These are phyloP conservation scores for Mycena sp. DNA, from an alignment of 1,284 basidiomycete species.

Conservation along the genomic window DNA sequence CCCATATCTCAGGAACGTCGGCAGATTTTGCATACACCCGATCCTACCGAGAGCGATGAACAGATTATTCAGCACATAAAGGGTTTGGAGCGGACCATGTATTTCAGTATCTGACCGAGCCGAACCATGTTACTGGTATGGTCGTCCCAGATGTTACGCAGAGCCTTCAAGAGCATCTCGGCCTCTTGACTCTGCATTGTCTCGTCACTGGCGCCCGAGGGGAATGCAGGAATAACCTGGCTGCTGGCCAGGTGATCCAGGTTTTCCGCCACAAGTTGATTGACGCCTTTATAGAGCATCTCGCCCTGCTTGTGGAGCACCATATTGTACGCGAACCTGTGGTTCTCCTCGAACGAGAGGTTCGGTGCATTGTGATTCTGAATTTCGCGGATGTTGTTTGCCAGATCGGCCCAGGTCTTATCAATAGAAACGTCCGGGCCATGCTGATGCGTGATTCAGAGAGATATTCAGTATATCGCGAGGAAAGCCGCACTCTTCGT, in stretches of 20 bases:
- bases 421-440: slow-evolving; percentile 74
- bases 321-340: slow-evolving; percentile 94
- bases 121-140: slow-evolving; percentile 92
- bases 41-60: slow-evolving; percentile 66
- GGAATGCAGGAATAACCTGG: slow-evolving; percentile 88
- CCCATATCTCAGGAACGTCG: slow-evolving; percentile 82
- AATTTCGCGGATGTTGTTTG: slow-evolving; percentile 92
- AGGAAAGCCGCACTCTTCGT: slow-evolving; percentile 42
- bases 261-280: slow-evolving; percentile 83
- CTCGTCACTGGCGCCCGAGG: slow-evolving; percentile 62
- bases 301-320: slow-evolving; percentile 90
- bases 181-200: slow-evolving; percentile 77
- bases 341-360: slow-evolving; percentile 97
- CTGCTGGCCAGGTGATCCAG: slow-evolving; percentile 83
- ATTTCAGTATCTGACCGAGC: slow-evolving; percentile 91
- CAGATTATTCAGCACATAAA: slow-evolving; percentile 6
- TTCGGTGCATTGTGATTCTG: slow-evolving; percentile 94
- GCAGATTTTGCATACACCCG: slow-evolving; percentile 83
- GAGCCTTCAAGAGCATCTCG: slow-evolving; percentile 85
- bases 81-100: slow-evolving; percentile 78
- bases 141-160: slow-evolving; percentile 94
- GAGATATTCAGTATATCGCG: neutral
- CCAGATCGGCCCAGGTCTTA: slow-evolving; percentile 80
- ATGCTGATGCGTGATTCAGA: slow-evolving; percentile 55
- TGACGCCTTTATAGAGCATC: slow-evolving; percentile 90